phyloP scores from a whole-genome alignment of 805 yeast species.

The Spathaspora girioi region DNA sequence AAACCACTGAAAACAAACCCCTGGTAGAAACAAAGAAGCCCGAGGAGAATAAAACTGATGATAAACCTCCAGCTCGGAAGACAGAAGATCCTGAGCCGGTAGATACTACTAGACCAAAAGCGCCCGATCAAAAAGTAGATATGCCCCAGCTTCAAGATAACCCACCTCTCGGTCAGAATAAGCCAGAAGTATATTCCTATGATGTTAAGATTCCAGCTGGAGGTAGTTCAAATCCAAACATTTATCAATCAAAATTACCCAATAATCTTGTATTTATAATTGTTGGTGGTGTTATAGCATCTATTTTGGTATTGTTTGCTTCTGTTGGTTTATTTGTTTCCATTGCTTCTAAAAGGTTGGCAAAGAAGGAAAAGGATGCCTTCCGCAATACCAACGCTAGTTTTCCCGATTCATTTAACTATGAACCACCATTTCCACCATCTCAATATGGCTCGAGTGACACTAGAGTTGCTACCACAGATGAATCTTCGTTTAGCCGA shows the following conservation, averaged over 20 bases:
- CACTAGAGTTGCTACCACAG: background rate
- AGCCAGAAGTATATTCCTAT: background rate
- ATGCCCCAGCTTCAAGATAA: background rate
- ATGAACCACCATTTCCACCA: background rate
- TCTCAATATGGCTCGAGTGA: background rate
- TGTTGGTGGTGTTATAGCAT: conserved; percentile 32
- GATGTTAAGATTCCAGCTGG: conserved; percentile 11
- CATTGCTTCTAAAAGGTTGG: conserved; percentile 20
- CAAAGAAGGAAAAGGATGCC: conserved; percentile 30
- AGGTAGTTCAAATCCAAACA: conserved; percentile 25
- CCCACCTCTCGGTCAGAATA: background rate
- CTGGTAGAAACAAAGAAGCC: background rate
- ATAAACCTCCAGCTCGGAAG: background rate
- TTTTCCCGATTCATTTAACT: background rate
- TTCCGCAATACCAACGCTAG: background rate
- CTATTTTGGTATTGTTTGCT: conserved; percentile 14
- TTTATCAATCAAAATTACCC: conserved; percentile 20
- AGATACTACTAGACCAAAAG: background rate
- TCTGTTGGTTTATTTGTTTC: conserved; percentile 18
- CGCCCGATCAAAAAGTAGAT: background rate
- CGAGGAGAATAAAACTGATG: background rate
- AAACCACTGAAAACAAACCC: background rate
- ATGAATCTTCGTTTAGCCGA: conserved; percentile 2
- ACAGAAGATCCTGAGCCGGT: background rate
- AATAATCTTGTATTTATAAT: conserved; percentile 42